phyloP scores from a whole-genome alignment of 495 filamentous ascomycete species.

The Acidiella bohemica region DNA sequence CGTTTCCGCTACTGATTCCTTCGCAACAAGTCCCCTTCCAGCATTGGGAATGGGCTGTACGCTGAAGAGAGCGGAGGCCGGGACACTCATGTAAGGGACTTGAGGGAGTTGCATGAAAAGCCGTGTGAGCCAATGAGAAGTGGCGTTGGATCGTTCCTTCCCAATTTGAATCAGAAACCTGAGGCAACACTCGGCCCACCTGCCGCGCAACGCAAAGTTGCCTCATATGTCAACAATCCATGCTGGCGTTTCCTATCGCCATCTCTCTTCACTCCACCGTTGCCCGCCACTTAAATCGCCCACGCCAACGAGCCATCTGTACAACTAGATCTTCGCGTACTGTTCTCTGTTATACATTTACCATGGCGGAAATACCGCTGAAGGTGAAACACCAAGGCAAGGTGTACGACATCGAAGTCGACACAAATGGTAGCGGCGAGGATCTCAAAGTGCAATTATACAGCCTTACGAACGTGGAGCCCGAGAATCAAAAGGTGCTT shows the following conservation, averaged over 20 bases:
- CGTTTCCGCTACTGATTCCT: slow-evolving; percentile 12
- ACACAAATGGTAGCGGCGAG: slow-evolving; percentile 71
- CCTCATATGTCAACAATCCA: slow-evolving; percentile 1
- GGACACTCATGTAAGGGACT: slow-evolving; percentile 5
- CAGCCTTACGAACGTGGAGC: slow-evolving; percentile 89
- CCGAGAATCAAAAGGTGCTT: slow-evolving; percentile 88
- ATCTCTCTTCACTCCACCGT: neutral
- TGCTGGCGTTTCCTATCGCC: neutral
- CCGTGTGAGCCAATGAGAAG: too few species aligned
- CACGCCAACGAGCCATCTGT: neutral
- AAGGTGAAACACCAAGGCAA: slow-evolving; percentile 87
- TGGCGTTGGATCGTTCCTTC: slow-evolving; percentile 2
- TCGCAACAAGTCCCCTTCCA: slow-evolving; percentile 27
- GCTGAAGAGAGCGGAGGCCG: slow-evolving; percentile 16
- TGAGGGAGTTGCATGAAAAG: too few species aligned
- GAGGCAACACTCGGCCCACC: neutral
- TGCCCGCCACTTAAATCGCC: neutral
- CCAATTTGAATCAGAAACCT: neutral
- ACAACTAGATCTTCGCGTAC: neutral
- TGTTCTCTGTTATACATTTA: neutral
- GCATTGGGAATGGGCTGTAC: slow-evolving; percentile 22
- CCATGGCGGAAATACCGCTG: slow-evolving; percentile 53
- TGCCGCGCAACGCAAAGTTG: neutral
- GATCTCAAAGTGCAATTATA: slow-evolving; percentile 90
- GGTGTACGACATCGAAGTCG: slow-evolving; percentile 84